A percentile compares a stretch with the other conserved stretches of the same genome.
Evolutionary conservation across 345 rosid species (phyloP).

Genomic region (Salix dunnii): DNA sequence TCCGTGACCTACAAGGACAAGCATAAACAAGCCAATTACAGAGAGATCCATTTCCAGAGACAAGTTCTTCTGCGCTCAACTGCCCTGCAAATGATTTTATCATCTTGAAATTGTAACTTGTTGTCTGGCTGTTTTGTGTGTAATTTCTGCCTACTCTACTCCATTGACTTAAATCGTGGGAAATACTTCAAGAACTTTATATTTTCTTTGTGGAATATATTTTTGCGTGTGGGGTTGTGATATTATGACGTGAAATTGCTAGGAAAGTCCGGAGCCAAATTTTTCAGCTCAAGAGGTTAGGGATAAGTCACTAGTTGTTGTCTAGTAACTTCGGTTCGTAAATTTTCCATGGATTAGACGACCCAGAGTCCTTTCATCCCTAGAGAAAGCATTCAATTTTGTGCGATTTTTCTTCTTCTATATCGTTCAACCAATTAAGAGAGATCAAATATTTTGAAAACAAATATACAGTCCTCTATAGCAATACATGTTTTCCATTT

Average conservation of each 20-base stretch:
- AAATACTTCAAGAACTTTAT: not conserved
- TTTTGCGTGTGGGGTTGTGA: not conserved
- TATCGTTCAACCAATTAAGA: too few relatives aligned
- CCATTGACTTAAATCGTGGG: not conserved
- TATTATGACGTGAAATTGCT: not conserved
- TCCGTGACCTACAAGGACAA: not conserved
- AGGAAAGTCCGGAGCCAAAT: not conserved
- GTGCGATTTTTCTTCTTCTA: too few relatives aligned
- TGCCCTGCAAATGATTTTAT: not conserved
- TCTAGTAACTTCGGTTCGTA: too few relatives aligned
- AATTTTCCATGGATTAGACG: too few relatives aligned
- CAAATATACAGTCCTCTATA: too few relatives aligned
- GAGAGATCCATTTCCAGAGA: not conserved
- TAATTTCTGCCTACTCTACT: not conserved
- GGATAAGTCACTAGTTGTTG: too few relatives aligned
- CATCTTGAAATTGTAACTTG: too few relatives aligned
- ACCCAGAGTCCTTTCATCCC: too few relatives aligned
- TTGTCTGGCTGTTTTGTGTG: too few relatives aligned
- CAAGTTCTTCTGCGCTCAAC: not conserved
- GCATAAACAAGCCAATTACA: not conserved
- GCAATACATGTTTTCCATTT: too few relatives aligned
- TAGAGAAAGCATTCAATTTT: too few relatives aligned
- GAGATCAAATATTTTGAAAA: too few relatives aligned
- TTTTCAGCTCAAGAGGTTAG: not conserved
- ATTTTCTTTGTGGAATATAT: not conserved